A percentile compares a stretch with the other conserved stretches of the same genome.
Evolutionary conservation across 2,329 filamentous ascomycete genomes (phyloP).

Genomic region (Phaeosphaeria sp.): DNA sequence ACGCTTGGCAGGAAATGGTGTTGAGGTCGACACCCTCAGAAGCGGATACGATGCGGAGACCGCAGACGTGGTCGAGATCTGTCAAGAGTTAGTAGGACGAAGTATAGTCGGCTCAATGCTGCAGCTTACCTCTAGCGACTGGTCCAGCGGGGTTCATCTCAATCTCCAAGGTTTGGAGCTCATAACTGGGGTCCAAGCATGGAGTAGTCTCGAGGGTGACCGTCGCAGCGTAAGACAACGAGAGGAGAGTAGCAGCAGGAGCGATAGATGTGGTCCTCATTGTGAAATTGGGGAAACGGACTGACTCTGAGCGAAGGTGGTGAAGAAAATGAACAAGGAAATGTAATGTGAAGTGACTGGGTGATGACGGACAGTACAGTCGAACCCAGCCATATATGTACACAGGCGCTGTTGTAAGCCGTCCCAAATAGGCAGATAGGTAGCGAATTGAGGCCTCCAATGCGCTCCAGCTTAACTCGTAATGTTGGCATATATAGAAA

Average conservation of each 20-base stretch:
- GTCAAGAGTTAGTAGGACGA: neutral
- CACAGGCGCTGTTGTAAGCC: neutral
- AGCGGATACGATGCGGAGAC: slow-evolving; percentile 29
- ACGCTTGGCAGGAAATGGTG: slow-evolving; percentile 29
- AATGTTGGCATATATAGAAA: slow-evolving; percentile 2
- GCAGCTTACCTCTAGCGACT: slow-evolving; percentile 1
- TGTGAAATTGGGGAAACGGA: neutral
- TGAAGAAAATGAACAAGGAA: neutral
- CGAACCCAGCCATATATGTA: neutral
- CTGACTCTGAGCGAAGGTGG: neutral
- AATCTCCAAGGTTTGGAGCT: slow-evolving; percentile 2
- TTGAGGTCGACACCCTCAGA: slow-evolving; percentile 15
- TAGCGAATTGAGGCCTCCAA: neutral
- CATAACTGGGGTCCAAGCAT: slow-evolving; percentile 1
- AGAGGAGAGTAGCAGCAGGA: slow-evolving; percentile 7
- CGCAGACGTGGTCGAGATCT: slow-evolving; percentile 32
- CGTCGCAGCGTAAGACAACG: slow-evolving; percentile 6
- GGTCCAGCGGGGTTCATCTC: slow-evolving; percentile 7
- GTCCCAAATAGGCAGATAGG: neutral
- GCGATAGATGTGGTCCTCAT: slow-evolving; percentile 11
- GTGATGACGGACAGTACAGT: neutral
- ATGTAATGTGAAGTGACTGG: neutral
- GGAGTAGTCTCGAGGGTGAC: slow-evolving; percentile 1
- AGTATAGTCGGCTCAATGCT: neutral
- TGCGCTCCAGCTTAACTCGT: neutral